Evolutionary conservation across 768 basidiomycete species (phyloP), one percentile per base, ranked within the genome.

Genomic region (Lactarius quietus): DNA sequence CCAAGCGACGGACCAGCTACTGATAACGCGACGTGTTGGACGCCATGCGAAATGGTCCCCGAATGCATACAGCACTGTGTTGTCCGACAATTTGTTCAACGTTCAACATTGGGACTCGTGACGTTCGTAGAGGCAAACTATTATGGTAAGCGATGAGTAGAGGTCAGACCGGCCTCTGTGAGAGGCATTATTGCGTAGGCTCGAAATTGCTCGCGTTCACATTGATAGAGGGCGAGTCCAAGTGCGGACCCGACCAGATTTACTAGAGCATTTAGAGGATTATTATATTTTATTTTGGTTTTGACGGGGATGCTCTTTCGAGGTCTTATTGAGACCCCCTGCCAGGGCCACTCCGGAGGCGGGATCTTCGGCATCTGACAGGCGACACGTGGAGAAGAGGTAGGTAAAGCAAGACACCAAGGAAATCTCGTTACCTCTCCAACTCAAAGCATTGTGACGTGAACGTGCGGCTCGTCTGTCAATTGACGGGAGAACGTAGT

Each of bases 31-130:
- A 60, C 38, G 18, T 29, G 55, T 26, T 51, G 51, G 15, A 66
- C 61, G 61, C 23, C 43, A 41, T 62, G 65, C 15, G 65, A 51
- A 39, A 58, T 66, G 61, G 62, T 58, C 23, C 57, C 57, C 41
- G 33, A 26, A 62, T 17, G 33, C 3, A 15, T 53, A 23, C 38
- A 1, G 23, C 61, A 61, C 57, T 53, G 51, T 51, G 61, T 33
- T 62, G 65, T 8, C 57, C 57, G 38, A 53, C 51, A 6, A 61
- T 1, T n/a, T n/a, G 61, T 23, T 33, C 61, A 28, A 43, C 6
- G 51, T 61, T 61, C 61, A 62, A 33, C 51, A 54, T 17, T 56
- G 56, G 20, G 57, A 48, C 20, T 66, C 65, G 56, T 43, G 61
- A 18, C 57, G 51, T 29, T 61, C 5, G 65, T 62, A 33, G 33